Base-by-base conservation (phyloP, 768 basidiomycete genomes). In the Suillus hirtellus region DNA sequence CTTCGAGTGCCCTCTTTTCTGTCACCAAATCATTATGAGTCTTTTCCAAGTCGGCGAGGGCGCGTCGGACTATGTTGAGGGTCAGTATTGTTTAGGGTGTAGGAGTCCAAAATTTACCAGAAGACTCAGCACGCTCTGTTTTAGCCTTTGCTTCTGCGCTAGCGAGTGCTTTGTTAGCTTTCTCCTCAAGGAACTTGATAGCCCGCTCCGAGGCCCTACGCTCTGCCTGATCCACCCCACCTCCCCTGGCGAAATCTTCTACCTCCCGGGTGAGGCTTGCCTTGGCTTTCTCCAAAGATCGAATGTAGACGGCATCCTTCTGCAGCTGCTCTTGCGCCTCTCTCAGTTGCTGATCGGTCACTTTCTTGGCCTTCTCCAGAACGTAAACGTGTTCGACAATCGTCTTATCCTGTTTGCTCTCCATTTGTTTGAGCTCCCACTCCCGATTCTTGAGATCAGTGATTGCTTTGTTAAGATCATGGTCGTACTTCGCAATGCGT, bases 361-460 rank as follows among this genome's bases (percentile, higher is more conserved):
- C 88, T 42, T 88, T 88, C 75, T 98, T 99, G 17, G 96, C 96
- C 72, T 96, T 93, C 73, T 98, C 95, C 12, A 96, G 82, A 35
- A 98, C 96, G 72, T 99, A 89, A 31, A 97, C 93, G 71, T 99
- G 96, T 75, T 99, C 96, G 50, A 99, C 95, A 64, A 97, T 96
- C n/a, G 93, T 97, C 79, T 96, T 98, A 80, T 98, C 94, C 71
- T 97, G 91, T 71, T 84, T 87, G 3, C 92, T 89, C 60, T 91
- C 88, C 10, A 98, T 78, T 66, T 96, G 90, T 67, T 88, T 92
- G 66, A 93, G 84, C 62, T 96, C 92, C 85, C 89, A 90, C 68
- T 97, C 93, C 55, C 89, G 86, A 49, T 81, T 82, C 72, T 92
- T 89, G 55, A 96, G 79, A 64, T 96, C 93, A 9, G 84, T 82